Evolutionary conservation across 192 early-diverging fungal genomes (phyloP), one percentile per base, ranked within the genome.

Genomic region (Linnemannia zychae): DNA sequence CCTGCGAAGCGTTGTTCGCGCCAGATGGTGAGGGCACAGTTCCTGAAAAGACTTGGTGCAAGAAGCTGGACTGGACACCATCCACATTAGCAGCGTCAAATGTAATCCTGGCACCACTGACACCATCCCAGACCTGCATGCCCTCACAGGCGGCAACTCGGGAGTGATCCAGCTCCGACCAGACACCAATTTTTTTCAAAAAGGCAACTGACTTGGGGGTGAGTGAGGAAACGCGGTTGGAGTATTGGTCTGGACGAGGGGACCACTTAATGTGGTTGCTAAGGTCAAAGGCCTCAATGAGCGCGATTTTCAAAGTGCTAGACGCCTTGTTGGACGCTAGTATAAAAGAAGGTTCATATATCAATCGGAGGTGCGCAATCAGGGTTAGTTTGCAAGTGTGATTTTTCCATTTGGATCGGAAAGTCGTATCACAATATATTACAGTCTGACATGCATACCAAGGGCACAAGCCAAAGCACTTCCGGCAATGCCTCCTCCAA

Each of bases 401-500:
- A 49, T 38, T 50, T 63, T 60, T 74, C 66, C 44, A 28, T 36
- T 7, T n/a, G 4, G 24, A 37, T 24, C 20, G 53, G 79, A 52
- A 48, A 4, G 47, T 16, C 69, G 24, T 36, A 6, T 24, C n/a
- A n/a, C n/a, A n/a, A 0, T n/a, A 24, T 34, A 15, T 50, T 11
- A n/a, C 15, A 2, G 28, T 9, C 1, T 31, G 31, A 63, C 57
- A 17, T 47, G 13, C 90, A 57, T 84, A 96, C 94, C 92, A 71
- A 99, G 89, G 28, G 93, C 91, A 68, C 91, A 92, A 5, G 97
- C 97, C 40, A 97, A 84, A 13, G 97, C 94, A n/a, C 93, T 95
- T 48, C 98, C 98, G 16, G 96, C 92, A 40, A 96, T 93, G 24
- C 98, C 98, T 37, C 96, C 97, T 22, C 98, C 98, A 20, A 99